Conservation (phyloP, 2,329 filamentous ascomycete genomes). For the Parascedosporium putredinis region DNA sequence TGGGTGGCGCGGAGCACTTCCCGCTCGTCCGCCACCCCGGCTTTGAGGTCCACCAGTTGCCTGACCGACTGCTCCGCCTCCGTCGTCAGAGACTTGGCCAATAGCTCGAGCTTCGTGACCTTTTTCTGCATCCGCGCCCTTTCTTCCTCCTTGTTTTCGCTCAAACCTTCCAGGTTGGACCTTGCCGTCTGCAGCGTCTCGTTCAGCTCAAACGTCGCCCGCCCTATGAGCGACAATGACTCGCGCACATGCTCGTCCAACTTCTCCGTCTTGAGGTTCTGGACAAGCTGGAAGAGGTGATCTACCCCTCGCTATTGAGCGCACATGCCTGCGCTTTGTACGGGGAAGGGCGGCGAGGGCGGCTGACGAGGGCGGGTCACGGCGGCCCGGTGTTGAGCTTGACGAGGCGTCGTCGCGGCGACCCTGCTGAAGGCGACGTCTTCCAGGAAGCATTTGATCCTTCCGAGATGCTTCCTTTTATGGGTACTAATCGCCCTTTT, state of each 20-base stretch:
- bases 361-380: background rate
- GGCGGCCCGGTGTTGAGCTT: background rate
- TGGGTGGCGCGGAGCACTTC: conserved; percentile 26
- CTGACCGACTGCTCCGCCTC: conserved; percentile 37
- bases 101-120: background rate
- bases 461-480: too few species aligned
- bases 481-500: too few species aligned
- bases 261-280: conserved; percentile 7
- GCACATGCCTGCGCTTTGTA: conserved; percentile 4
- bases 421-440: conserved; percentile 4
- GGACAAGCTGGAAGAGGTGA: background rate
- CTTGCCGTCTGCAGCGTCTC: conserved; percentile 2
- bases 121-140: conserved; percentile 1
- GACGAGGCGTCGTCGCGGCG: background rate
- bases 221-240: background rate
- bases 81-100: conserved; percentile 23
- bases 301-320: background rate
- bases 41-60: conserved; percentile 36
- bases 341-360: background rate
- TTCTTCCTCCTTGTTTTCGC: conserved; percentile 5
- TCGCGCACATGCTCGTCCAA: conserved; percentile 6
- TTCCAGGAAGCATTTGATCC: conserved; percentile 1
- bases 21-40: conserved; percentile 38
- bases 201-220: background rate
- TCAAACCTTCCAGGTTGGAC: background rate